Evolutionary conservation across 2,329 filamentous ascomycete genomes (phyloP), one percentile per base, ranked within the genome.

Genomic region (Ambrosiella xylebori): DNA sequence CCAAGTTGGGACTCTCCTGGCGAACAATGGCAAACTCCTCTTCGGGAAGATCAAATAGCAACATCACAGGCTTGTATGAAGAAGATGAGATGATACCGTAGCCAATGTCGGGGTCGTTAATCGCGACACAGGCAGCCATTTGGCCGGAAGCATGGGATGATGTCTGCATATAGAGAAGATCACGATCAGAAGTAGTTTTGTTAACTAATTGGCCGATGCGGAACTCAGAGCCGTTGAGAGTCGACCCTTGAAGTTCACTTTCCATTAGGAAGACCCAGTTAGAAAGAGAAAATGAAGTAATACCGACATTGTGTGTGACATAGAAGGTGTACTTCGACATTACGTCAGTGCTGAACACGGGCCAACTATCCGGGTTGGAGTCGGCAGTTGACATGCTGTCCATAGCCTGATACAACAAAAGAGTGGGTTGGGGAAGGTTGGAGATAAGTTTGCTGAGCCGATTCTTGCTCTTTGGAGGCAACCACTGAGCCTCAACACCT

Each of bases 181-280:
- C 78, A 57, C 79, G 72, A 12, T 69, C 70, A 15, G 76, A 76
- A 56, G 74, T 78, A 61, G 81, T 76, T 19, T 78, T 76, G 61
- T 78, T 79, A 58, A 76, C 77, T 36, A 84, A 68, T 12, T 83
- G 71, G 44, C 80, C 76, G 53, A 84, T 73, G 62, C 81, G 73
- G 65, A 84, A 82, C 60, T 83, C 79, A 1, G 76, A 76, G 2
- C 81, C 80, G 2, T 76, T 74, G 7, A 54, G 52, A 60, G 79
- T 74, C 1, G 76, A 75, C 9, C 73, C 75, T 57, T 73, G 71
- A 13, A 84, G 70, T 68, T 84, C 81, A 54, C 75, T 74, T 65
- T 84, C 81, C 0, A 84, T 71, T 1, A 80, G 74, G 66, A 81
- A 83, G 3, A 83, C 76, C 81, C 81, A 84, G 1, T 79, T 74